Conservation (phyloP, 805 yeast genomes). For the Barnettozyma vustinii region DNA sequence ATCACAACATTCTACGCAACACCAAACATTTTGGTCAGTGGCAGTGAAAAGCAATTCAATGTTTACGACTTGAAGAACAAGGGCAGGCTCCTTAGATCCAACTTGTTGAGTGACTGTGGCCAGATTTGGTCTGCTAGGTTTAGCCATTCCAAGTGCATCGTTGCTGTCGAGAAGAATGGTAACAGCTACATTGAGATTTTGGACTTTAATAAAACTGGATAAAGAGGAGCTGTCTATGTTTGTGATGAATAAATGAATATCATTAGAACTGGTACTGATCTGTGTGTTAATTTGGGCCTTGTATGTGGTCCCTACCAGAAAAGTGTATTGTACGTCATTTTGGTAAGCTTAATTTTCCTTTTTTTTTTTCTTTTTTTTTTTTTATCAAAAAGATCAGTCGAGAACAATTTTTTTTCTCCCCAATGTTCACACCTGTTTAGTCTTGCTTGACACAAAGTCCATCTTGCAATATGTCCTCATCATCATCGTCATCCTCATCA, state of each 20-base stretch:
- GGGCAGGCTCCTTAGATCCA: constrained; percentile 67
- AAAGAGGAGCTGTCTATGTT: neutral
- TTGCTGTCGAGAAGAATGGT: constrained; percentile 77
- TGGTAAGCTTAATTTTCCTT: neutral
- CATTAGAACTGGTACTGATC: neutral
- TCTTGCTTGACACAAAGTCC: neutral
- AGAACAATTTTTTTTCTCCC: neutral
- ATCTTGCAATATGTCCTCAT: neutral
- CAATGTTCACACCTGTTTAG: neutral
- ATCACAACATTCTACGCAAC: constrained; percentile 93
- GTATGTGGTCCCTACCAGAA: neutral
- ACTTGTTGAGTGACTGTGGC: constrained; percentile 70
- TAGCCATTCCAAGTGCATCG: constrained; percentile 77
- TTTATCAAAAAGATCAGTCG: constrained; percentile 9
- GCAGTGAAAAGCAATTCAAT: constrained; percentile 81
- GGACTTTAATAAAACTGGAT: constrained; percentile 52
- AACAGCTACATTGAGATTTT: constrained; percentile 77
- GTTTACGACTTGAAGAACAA: constrained; percentile 73
- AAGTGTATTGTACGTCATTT: neutral
- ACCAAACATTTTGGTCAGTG: constrained; percentile 78
- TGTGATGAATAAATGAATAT: neutral
- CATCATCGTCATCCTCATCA: neutral
- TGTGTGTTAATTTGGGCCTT: neutral
- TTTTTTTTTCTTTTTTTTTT: neutral
- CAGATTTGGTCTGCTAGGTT: constrained; percentile 94